A percentile compares a stretch with the other conserved stretches of the same genome.
Conservation (phyloP, 78 protist genomes). For the Trichosphaerium sp. region DNA sequence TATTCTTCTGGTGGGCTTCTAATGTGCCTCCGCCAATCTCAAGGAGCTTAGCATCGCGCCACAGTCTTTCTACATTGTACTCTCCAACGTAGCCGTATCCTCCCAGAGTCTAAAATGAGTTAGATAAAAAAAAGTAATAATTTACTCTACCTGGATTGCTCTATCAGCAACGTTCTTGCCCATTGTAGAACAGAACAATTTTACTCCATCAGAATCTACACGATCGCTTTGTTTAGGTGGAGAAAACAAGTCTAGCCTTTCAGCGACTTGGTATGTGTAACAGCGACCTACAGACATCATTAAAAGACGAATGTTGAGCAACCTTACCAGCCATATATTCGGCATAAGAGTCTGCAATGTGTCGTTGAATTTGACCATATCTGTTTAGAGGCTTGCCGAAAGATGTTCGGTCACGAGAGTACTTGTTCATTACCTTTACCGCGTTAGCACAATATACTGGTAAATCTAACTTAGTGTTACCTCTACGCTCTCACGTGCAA, state of each 20-base stretch:
- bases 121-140: too few relatives aligned
- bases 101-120: too few relatives aligned
- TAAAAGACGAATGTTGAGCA: too few relatives aligned
- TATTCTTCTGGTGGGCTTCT: constrained; percentile 29
- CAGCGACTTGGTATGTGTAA: too few relatives aligned
- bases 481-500: constrained; percentile 19
- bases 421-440: background rate
- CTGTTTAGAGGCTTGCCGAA: constrained; percentile 14
- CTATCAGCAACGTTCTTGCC: constrained; percentile 19
- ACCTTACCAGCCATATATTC: background rate
- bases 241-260: too few relatives aligned
- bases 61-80: constrained; percentile 33
- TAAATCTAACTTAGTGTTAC: too few relatives aligned
- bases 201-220: constrained; percentile 17
- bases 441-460: too few relatives aligned
- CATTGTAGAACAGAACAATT: constrained; percentile 10
- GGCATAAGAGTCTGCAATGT: background rate
- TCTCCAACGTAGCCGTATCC: constrained; percentile 51
- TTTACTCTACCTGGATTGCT: constrained; percentile 43
- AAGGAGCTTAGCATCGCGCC: constrained; percentile 37
- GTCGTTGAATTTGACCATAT: constrained; percentile 17
- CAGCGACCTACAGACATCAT: too few relatives aligned
- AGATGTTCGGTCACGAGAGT: constrained; percentile 4
- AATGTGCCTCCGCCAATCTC: constrained; percentile 47
- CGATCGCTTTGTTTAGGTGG: too few relatives aligned